A percentile compares a stretch with the other conserved stretches of the same genome.
phyloP scores from a whole-genome alignment of 345 rosid species.

The Eucalyptus sideroxylon region DNA sequence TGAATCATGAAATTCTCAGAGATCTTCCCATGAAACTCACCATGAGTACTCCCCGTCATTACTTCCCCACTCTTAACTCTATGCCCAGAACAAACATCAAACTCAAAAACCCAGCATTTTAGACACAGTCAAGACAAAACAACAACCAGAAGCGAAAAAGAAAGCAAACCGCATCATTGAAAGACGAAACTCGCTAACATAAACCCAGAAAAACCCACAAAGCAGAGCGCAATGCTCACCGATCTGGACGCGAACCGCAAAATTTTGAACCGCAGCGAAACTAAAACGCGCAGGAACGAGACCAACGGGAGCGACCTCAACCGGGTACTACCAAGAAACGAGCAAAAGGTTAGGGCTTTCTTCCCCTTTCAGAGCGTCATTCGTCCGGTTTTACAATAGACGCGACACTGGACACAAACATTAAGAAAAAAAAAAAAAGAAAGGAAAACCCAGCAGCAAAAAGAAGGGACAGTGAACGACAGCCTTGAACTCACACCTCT shows the following conservation, averaged over 20 bases:
- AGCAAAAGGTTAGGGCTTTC: background rate
- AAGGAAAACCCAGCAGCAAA: background rate
- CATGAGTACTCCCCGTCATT: background rate
- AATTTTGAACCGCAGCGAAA: background rate
- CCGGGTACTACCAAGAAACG: background rate
- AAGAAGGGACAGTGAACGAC: background rate
- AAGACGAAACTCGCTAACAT: background rate
- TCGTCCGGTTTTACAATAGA: background rate
- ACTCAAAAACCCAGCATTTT: background rate
- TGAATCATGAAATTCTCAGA: background rate
- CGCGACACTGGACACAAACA: background rate
- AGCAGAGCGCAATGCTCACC: background rate
- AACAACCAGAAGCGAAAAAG: background rate
- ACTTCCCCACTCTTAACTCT: background rate
- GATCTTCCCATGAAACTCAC: background rate
- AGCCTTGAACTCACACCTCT: background rate
- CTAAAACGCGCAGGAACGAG: background rate
- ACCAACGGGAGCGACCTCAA: background rate
- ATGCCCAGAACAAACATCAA: background rate
- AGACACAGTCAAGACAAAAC: background rate
- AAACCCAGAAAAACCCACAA: background rate
- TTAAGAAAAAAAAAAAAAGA: background rate
- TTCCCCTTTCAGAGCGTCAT: background rate
- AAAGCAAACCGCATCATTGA: background rate
- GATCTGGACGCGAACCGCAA: background rate